These are phyloP conservation scores for Neofusicoccum laricinum DNA, from an alignment of 2,329 filamentous ascomycete genomes.

Conservation along the genomic window DNA sequence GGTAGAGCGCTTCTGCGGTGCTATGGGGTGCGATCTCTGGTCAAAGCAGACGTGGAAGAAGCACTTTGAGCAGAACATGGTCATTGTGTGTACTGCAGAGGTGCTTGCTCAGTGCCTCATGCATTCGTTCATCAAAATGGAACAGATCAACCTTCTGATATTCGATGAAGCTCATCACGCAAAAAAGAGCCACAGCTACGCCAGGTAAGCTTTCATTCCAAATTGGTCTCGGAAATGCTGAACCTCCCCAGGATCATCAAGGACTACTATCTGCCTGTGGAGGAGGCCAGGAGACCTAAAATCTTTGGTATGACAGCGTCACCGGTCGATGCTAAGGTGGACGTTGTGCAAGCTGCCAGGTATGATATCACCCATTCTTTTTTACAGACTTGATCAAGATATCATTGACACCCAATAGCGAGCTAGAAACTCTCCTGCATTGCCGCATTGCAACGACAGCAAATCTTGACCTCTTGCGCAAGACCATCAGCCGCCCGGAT, in stretches of 20 bases:
- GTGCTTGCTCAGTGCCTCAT: conserved; percentile 76
- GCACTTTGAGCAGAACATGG: conserved; percentile 65
- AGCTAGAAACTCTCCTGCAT: conserved; percentile 74
- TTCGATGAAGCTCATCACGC: conserved; percentile 97
- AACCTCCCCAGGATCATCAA: conserved; percentile 64
- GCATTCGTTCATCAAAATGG: conserved; percentile 75
- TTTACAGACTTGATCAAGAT: not conserved
- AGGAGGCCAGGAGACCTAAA: conserved; percentile 58
- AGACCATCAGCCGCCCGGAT: conserved; percentile 57
- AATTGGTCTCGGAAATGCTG: not conserved
- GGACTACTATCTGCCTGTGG: conserved; percentile 67
- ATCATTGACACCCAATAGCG: conserved; percentile 24
- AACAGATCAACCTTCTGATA: conserved; percentile 81
- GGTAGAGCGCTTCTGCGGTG: conserved; percentile 71
- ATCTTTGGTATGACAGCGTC: conserved; percentile 98
- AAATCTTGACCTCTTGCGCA: conserved; percentile 58
- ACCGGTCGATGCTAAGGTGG: conserved; percentile 77
- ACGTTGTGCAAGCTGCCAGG: conserved; percentile 66
- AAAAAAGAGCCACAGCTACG: conserved; percentile 90
- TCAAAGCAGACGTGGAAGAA: conserved; percentile 58
- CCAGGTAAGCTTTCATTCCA: conserved; percentile 37
- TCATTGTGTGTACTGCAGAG: conserved; percentile 89
- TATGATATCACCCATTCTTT: conserved; percentile 20
- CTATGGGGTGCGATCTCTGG: conserved; percentile 62
- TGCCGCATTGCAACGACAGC: conserved; percentile 78